A percentile compares a stretch with the other conserved stretches of the same genome.
phyloP scores from a whole-genome alignment of 164 flowering plant genomes.

The Hamamelis virginiana region DNA sequence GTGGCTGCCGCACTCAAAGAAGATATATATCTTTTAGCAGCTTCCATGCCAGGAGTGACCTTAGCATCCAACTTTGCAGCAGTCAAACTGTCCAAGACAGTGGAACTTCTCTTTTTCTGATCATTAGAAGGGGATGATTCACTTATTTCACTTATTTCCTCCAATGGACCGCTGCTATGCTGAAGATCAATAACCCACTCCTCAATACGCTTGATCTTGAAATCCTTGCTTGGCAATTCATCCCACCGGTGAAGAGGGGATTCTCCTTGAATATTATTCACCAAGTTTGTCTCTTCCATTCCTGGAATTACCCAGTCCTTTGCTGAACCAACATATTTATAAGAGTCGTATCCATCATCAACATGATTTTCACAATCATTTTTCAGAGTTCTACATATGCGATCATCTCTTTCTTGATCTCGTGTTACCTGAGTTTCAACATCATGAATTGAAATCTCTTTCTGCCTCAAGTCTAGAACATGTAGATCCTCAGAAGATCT shows the following conservation, averaged over 20 bases:
- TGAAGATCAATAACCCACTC: constrained; percentile 85
- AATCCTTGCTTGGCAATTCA: constrained; percentile 50
- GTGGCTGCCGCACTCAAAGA: constrained; percentile 64
- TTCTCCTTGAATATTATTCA: constrained; percentile 34
- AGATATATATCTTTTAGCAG: constrained; percentile 71
- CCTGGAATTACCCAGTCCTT: constrained; percentile 59
- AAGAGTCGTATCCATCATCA: constrained; percentile 48
- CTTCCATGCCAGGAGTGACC: constrained; percentile 64
- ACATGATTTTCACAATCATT: constrained; percentile 22
- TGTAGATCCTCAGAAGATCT: constrained; percentile 61
- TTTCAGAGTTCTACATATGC: constrained; percentile 22
- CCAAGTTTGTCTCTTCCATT: constrained; percentile 31
- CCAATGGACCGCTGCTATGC: constrained; percentile 43
- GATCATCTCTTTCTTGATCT: constrained; percentile 31
- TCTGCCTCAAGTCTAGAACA: constrained; percentile 28
- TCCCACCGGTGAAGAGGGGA: constrained; percentile 31
- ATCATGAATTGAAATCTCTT: constrained; percentile 28
- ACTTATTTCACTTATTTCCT: constrained; percentile 44
- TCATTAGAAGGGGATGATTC: constrained; percentile 30
- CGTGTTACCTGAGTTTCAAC: constrained; percentile 19
- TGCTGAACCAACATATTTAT: constrained; percentile 40
- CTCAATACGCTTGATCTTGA: constrained; percentile 69
- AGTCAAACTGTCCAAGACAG: constrained; percentile 25
- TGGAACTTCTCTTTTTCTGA: constrained; percentile 27
- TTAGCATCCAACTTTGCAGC: constrained; percentile 45